A percentile compares a stretch with the other conserved stretches of the same genome.
These are phyloP conservation scores for Verticillium nubilum DNA, from an alignment of 2,329 filamentous ascomycete species.

Conservation along the genomic window DNA sequence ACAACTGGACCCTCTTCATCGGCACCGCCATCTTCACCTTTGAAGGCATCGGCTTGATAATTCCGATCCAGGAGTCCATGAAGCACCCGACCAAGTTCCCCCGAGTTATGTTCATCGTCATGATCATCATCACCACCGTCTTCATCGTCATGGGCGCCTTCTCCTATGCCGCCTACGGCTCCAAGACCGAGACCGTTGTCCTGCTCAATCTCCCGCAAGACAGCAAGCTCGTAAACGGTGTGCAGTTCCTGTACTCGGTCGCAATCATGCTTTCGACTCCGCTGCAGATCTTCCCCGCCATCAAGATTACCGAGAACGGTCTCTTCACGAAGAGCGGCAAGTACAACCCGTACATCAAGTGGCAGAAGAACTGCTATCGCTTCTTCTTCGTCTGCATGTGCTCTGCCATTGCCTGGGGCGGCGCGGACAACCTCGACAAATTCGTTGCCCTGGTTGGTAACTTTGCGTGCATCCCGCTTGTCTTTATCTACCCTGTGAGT, in stretches of 20 bases:
- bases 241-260: conserved; percentile 95
- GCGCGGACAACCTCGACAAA: conserved; percentile 83
- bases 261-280: conserved; percentile 96
- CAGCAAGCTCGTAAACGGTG: conserved; percentile 87
- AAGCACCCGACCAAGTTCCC: conserved; percentile 86
- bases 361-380: conserved; percentile 97
- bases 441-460: conserved; percentile 71
- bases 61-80: conserved; percentile 76
- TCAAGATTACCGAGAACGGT: conserved; percentile 92
- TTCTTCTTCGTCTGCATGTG: conserved; percentile 89
- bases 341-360: conserved; percentile 98
- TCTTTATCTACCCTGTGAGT: conserved; percentile 92
- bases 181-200: conserved; percentile 91
- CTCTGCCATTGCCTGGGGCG: conserved; percentile 82
- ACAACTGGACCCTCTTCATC: conserved; percentile 95
- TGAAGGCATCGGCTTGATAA: conserved; percentile 70
- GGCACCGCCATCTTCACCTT: conserved; percentile 92
- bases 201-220: conserved; percentile 95
- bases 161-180: conserved; percentile 94
- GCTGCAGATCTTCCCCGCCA: conserved; percentile 94
- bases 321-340: conserved; percentile 93
- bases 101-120: conserved; percentile 78
- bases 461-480: conserved; percentile 68
- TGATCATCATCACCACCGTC: conserved; percentile 89
- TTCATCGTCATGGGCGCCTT: conserved; percentile 90